Evolutionary conservation across 768 basidiomycete species (phyloP).

Genomic region (Tephrocybe sp.): DNA sequence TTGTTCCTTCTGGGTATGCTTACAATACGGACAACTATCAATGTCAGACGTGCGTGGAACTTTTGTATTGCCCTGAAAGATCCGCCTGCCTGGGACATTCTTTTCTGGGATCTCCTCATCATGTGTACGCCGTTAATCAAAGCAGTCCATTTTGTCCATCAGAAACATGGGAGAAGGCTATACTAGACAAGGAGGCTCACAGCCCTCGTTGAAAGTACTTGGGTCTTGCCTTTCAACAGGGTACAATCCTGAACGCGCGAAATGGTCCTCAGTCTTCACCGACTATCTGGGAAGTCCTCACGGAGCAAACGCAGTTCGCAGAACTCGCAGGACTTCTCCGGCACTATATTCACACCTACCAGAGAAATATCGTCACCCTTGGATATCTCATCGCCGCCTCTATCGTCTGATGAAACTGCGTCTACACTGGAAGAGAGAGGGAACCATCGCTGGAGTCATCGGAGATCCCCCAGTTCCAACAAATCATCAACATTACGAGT

Average conservation of each 20-base stretch:
- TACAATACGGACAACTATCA: no score
- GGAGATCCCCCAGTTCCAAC: not conserved
- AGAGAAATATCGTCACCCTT: not conserved
- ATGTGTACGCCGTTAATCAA: no score
- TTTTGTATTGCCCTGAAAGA: no score
- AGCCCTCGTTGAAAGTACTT: no score
- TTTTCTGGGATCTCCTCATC: no score
- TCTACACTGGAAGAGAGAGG: not conserved
- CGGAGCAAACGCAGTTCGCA: not conserved
- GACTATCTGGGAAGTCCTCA: slow-evolving; percentile 1
- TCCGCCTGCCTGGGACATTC: no score
- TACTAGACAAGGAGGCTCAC: not conserved
- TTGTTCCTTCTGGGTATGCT: no score
- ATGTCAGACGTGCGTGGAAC: no score
- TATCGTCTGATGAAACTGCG: not conserved
- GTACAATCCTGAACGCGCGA: no score
- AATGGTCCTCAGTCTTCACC: slow-evolving; percentile 10
- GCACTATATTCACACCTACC: not conserved
- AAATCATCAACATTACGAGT: not conserved
- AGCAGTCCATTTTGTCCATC: not conserved
- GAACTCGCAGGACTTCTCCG: not conserved
- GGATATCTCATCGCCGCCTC: not conserved
- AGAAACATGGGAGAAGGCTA: not conserved
- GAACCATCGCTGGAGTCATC: slow-evolving; percentile 1
- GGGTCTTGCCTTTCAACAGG: no score